Evolutionary conservation across 164 flowering plant genomes (phyloP), one percentile per base, ranked within the genome.

Genomic region (Macadamia integrifolia): DNA sequence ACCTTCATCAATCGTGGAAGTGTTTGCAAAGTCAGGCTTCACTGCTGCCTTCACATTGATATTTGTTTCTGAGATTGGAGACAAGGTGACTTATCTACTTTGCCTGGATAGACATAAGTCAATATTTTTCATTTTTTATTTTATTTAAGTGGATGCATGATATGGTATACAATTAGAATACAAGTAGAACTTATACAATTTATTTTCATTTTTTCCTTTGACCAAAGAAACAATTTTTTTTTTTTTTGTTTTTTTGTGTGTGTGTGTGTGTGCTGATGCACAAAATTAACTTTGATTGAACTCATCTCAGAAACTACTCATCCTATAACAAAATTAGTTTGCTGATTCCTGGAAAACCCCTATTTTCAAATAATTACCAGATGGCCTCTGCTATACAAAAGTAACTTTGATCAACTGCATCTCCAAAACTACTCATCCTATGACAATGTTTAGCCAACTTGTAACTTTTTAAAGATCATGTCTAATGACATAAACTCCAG

Each of bases 61-160:
- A 72, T 92, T 88, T 88, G 97, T 94, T 65, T 94, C 99, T 68
- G 99, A 94, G 81, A 94, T 94, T 71, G 99, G 99, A 42, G 99
- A 94, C 84, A 94, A 94, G 95, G 99, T 79, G 68, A 76, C 13
- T 42, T 32, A 50, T 68, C 59, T 35, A 29, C 58, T 50, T 32
- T 44, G 18, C 35, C 55, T 32, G 57, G n/a, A 46, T 46, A n/a
- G 48, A 30, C 15, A 28, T 64, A 18, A 58, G 32, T 28, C 32
- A 32, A 59, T 40, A 58, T 50, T 18, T n/a, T 46, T 65, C 40
- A 6, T 43, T 30, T 30, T 64, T 53, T 31, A 60, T 29, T 28
- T 31, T 64, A 56, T 53, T 28, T 23, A 29, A 43, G 30, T 57
- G 9, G 7, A 29, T 15, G 1, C 17, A 1, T 4, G 18, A 43